Evolutionary conservation across 345 rosid species (phyloP), one percentile per base, ranked within the genome.

Genomic region (Hypericum androsaemum): DNA sequence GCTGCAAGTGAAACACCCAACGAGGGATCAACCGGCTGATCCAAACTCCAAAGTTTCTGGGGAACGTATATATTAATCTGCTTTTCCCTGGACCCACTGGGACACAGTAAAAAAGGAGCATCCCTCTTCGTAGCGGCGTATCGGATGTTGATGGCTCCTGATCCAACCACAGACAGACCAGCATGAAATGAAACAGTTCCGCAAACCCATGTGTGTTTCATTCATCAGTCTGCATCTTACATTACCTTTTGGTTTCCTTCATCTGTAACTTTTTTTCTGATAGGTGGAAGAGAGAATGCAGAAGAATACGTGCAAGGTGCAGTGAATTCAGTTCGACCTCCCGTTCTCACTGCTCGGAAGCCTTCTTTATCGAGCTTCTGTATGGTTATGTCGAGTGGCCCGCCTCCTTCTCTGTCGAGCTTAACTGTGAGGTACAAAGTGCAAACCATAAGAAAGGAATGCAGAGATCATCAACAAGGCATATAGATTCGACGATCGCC

Each of bases 81-180:
- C 50, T 46, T 9, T 46, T 12, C 9, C 50, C 50, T 46, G 50
- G 50, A 46, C 32, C 22, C 5, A 46, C 50, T 6, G 50, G 50
- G 7, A 14, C 10, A 46, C 50, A 46, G 9, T 13, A 13, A 32
- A 46, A 46, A 46, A 46, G 9, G 9, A 13, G 10, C 32, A 22
- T 22, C 32, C 32, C 32, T 22, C 32, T 22, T 1, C 32, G 32
- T 22, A 22, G 32, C 32, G 32, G 32, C 32, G n/a, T n/a, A n/a
- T n/a, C n/a, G n/a, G n/a, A n/a, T n/a, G n/a, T n/a, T n/a, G n/a
- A n/a, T n/a, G n/a, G n/a, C n/a, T n/a, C n/a, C n/a, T n/a, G n/a
- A n/a, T n/a, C n/a, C n/a, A n/a, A n/a, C n/a, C n/a, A n/a, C n/a
- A n/a, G n/a, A n/a, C n/a, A n/a, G n/a, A n/a, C n/a, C n/a, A n/a